Evolutionary conservation across 306 rosid species (phyloP), one percentile per base, ranked within the genome.

Genomic region (Datisca glomerata): DNA sequence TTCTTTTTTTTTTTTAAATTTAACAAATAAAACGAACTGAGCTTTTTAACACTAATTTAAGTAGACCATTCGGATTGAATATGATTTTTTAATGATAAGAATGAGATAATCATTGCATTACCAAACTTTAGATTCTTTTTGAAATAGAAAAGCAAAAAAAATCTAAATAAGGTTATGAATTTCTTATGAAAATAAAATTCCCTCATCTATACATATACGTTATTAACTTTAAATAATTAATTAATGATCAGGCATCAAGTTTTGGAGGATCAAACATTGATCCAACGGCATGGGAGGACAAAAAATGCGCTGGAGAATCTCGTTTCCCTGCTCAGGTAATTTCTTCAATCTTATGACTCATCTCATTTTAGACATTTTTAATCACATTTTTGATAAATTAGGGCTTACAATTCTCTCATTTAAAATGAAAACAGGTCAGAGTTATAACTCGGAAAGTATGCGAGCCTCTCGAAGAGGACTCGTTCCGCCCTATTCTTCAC

Each of bases 261-360:
- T 83, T 80, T 70, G 97, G 97, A 27, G 95, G 97, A 41, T 62
- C 80, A 12, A 89, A 89, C 60, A 83, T 83, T 53, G 97, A 89
- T 68, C 91, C 95, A 9, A 60, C 76, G 6, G 97, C 97, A 40
- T 89, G 97, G 97, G 95, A 83, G 64, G 95, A 89, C 57, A 89
- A 80, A 62, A 89, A 83, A 65, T 76, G 80, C 47, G 42, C 64
- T 0, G 95, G 95, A 9, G 97, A 89, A 57, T 89, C 95, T 8
- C 93, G 97, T 17, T 89, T 89, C 58, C 97, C 97, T 31, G 95
- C 97, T 68, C 97, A 89, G 94, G 96, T 51, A 22, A 1, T 6
- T 3, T 7, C 31, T 8, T 29, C 33, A 21, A 5, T 47, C 49
- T n/a, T n/a, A n/a, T n/a, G n/a, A n/a, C n/a, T n/a, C n/a, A n/a